Evolutionary conservation across 768 basidiomycete species (phyloP).

Genomic region (Cystobasidium tubakii): DNA sequence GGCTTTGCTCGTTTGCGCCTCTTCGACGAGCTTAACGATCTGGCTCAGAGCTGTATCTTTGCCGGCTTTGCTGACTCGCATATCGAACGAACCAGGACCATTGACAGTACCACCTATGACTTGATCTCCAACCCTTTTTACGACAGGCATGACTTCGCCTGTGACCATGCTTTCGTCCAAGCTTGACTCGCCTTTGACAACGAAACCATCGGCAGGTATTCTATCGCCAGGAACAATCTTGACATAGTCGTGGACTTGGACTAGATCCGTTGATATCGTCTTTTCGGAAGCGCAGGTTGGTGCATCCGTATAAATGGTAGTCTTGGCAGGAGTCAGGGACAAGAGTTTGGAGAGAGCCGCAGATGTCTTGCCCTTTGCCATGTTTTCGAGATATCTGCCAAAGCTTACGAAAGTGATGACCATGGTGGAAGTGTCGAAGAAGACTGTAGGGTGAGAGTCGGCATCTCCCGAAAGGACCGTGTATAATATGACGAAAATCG

Average conservation of each 20-base stretch:
- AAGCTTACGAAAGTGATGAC: constrained; percentile 93
- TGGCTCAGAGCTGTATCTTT: constrained; percentile 93
- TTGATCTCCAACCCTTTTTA: constrained; percentile 72
- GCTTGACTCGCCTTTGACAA: constrained; percentile 74
- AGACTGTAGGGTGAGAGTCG: constrained; percentile 72
- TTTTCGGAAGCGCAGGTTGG: constrained; percentile 65
- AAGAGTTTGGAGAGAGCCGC: constrained; percentile 94
- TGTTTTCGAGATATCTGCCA: constrained; percentile 90
- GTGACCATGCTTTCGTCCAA: constrained; percentile 96
- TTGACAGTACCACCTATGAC: constrained; percentile 98
- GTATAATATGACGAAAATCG: constrained; percentile 62
- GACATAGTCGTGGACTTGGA: constrained; percentile 86
- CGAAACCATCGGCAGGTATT: constrained; percentile 88
- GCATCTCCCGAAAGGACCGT: constrained; percentile 55
- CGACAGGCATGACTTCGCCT: constrained; percentile 81
- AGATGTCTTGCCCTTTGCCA: constrained; percentile 93
- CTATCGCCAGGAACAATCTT: constrained; percentile 96
- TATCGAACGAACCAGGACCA: constrained; percentile 92
- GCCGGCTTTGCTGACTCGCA: constrained; percentile 89
- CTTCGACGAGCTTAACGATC: constrained; percentile 93
- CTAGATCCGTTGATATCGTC: constrained; percentile 84
- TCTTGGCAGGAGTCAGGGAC: constrained; percentile 89
- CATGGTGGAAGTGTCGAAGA: constrained; percentile 99
- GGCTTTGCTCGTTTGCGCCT: constrained; percentile 95
- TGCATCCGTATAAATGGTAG: constrained; percentile 80